These are phyloP conservation scores for Cicer yamashitae DNA, from an alignment of 306 rosid genomes.

Conservation along the genomic window DNA sequence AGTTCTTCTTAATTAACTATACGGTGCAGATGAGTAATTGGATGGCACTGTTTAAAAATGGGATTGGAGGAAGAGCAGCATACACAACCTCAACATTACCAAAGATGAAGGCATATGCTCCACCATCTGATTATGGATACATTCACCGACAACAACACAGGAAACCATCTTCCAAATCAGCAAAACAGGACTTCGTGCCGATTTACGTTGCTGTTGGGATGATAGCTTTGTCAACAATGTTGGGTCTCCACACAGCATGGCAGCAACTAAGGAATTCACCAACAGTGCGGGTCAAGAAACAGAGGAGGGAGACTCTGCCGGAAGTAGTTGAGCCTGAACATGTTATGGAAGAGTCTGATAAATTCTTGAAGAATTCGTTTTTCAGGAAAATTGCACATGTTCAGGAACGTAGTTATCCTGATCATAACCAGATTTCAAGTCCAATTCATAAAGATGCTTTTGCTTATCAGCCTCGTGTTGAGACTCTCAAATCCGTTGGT, in stretches of 20 bases:
- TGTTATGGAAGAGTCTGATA: slow-evolving; percentile 61
- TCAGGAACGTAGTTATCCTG: slow-evolving; percentile 52
- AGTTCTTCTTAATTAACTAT: no score
- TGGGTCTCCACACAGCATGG: slow-evolving; percentile 78
- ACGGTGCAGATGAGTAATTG: slow-evolving; percentile 51
- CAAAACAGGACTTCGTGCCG: slow-evolving; percentile 61
- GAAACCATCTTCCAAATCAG: slow-evolving; percentile 11
- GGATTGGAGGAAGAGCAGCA: slow-evolving; percentile 40
- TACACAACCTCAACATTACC: slow-evolving; percentile 61
- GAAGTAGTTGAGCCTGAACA: slow-evolving; percentile 90
- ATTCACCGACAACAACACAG: slow-evolving; percentile 36
- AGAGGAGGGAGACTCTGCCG: slow-evolving; percentile 74
- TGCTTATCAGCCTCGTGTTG: slow-evolving; percentile 48
- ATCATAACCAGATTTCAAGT: slow-evolving; percentile 46
- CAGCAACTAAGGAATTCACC: slow-evolving; percentile 70
- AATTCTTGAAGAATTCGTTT: slow-evolving; percentile 46
- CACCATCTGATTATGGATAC: slow-evolving; percentile 47
- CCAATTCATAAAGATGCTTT: slow-evolving; percentile 52
- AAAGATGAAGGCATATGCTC: slow-evolving; percentile 57
- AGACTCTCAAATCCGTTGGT: slow-evolving; percentile 67
- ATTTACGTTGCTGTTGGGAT: slow-evolving; percentile 74
- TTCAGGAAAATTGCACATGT: slow-evolving; percentile 85
- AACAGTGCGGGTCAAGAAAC: slow-evolving; percentile 67
- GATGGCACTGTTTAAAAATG: slow-evolving; percentile 47
- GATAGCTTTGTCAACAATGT: slow-evolving; percentile 52